Base-by-base conservation (phyloP, 148 eudicot genomes). In the Heliosperma pusillum region DNA sequence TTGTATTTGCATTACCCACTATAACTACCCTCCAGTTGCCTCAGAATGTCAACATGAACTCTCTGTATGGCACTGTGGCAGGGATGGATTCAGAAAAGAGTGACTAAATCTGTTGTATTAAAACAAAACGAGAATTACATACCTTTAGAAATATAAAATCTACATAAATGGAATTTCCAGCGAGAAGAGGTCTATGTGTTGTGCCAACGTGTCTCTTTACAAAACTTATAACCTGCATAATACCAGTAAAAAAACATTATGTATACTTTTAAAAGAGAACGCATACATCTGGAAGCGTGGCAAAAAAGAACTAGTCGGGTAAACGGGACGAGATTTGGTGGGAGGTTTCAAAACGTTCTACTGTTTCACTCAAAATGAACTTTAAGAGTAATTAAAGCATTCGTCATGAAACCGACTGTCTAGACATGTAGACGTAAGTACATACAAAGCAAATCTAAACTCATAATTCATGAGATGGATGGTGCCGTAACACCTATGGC, bases 71-170 rank as follows among this genome's bases (percentile, higher is more conserved):
- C 59, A 2, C 20, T 9, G 27, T 58, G 62, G 8, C 62, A 1
- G 25, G 10, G 24, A 21, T n/a, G 62, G 21, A 21, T 58, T 58
- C 10, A n/a, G 22, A 19, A 7, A 2, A 7, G 1, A 58, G 26
- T 20, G 26, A 13, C 65, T 24, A 61, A 22, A 11, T 10, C 1
- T 67, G 21, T 40, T 8, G 17, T 8, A 17, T 30, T 66, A 33
- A 66, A n/a, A 67, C 42, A 10, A 16, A 64, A 1, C 16, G 30
- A 27, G 11, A 64, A 6, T 17, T 40, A 66, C 11, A 42, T 42
- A 67, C 71, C 71, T 67, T 67, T 3, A 67, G 71, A 22, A 67
- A 67, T 40, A 67, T 2, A 22, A 67, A 67, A 21, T 67, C 71
- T 15, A 67, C 71, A 44, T 67, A 67, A 5, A 67, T 50, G 2